Conservation (phyloP, 805 yeast genomes). For the Saccharomycopsis amapae region DNA sequence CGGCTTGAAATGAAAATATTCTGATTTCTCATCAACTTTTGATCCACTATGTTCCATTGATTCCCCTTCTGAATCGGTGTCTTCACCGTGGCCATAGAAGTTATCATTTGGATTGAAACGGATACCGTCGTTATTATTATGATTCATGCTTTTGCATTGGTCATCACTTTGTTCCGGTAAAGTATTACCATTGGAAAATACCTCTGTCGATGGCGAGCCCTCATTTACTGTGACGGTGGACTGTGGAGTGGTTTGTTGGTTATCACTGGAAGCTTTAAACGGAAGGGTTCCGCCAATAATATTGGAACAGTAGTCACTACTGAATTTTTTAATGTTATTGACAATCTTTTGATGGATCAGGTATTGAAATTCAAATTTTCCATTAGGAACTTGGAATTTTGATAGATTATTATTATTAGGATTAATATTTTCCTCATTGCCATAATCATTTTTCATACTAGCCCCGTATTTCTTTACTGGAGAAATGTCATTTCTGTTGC, state of each 20-base stretch:
- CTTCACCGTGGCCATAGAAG: too few species aligned
- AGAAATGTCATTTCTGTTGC: constrained; percentile 15
- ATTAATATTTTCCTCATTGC: not conserved
- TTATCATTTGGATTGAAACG: not conserved
- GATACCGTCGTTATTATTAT: not conserved
- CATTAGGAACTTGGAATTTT: constrained; percentile 6
- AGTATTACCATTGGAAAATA: too few species aligned
- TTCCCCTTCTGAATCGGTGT: too few species aligned
- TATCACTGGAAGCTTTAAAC: too few species aligned
- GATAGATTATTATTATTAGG: not conserved
- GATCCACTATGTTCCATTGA: too few species aligned
- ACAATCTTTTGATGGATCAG: not conserved
- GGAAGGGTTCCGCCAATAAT: too few species aligned
- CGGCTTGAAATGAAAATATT: constrained; percentile 20
- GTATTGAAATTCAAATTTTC: constrained; percentile 13
- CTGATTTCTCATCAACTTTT: not conserved
- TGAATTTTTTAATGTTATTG: not conserved
- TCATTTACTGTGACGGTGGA: too few species aligned
- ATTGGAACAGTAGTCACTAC: not conserved
- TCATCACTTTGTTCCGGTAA: too few species aligned
- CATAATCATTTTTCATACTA: not conserved
- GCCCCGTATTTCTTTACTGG: constrained; percentile 15
- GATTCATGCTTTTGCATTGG: too few species aligned
- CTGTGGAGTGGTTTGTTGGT: not conserved
- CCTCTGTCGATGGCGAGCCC: too few species aligned